Base-by-base conservation (phyloP, 176 grass and related monocot genomes). In the Cymbopogon citratus region DNA sequence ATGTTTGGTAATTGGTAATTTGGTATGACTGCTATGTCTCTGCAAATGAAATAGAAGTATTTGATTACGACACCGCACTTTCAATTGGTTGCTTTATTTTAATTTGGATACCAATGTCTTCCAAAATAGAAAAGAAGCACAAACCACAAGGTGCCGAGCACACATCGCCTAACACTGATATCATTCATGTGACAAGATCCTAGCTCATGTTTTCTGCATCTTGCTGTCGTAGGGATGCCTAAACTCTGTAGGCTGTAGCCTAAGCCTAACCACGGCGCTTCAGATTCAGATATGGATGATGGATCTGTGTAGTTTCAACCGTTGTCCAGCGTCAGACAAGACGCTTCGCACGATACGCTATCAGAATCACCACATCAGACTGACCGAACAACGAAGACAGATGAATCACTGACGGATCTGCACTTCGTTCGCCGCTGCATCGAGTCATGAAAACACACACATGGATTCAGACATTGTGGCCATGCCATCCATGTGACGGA, bases 401-500 rank as follows among this genome's bases (percentile, higher is more conserved):
- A 43, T 25, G 44, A 24, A 71, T 51, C 71, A 54, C 28, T 66
- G 14, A 64, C 40, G 65, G n/a, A 83, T 38, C 45, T n/a, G 45
- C 35, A 51, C 19, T 36, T 5, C 34, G 21, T 66, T 48, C 68
- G 5, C 15, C 13, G n/a, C 48, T 62, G 15, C 39, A 74, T 73
- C 7, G 35, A 26, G 19, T 41, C 45, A 43, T 23, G 41, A 49
- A 46, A 49, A 49, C 76, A 61, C 46, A 6, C 1, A 48, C 21
- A 57, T 69, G 69, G 62, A 80, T 74, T 76, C 63, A 41, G 76
- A 84, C 38, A 29, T 29, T 5, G 70, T 24, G 70, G 24, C 81
- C 76, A 88, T 80, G 35, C 77, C 64, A 46, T 77, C 71, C 76
- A 64, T 56, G 76, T 85, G 82, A 69, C 9, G 61, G 49, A 80